Conservation (phyloP, 768 basidiomycete species). For the Boletus vermiculosoides region DNA sequence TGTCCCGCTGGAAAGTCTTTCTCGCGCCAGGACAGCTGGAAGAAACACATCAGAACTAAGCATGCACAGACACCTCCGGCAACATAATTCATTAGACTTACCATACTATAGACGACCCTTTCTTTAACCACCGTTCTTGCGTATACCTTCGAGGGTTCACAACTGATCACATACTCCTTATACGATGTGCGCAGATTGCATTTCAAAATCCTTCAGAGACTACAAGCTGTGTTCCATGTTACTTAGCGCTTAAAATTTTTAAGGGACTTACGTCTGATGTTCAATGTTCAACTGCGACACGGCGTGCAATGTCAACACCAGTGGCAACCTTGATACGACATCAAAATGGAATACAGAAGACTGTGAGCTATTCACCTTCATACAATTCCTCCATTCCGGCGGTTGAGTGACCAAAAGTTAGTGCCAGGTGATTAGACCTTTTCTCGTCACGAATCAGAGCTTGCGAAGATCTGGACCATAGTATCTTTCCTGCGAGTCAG, state of each 20-base stretch:
- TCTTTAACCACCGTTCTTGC: neutral
- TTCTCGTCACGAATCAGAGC: neutral
- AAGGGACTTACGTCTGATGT: neutral
- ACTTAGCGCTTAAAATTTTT: neutral
- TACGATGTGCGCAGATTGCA: too few species aligned
- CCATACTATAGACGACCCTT: neutral
- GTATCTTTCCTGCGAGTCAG: neutral
- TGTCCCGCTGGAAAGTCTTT: slow-evolving; percentile 16
- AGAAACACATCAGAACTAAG: slow-evolving; percentile 9
- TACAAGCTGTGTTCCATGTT: neutral
- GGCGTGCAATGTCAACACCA: neutral
- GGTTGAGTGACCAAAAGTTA: neutral
- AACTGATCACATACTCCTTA: neutral
- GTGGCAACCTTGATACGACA: neutral
- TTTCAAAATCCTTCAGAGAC: neutral
- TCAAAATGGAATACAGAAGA: neutral
- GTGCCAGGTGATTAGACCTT: neutral
- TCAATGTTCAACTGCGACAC: neutral
- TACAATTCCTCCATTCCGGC: neutral
- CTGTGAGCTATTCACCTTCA: neutral
- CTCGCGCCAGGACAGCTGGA: slow-evolving; percentile 24
- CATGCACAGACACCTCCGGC: neutral
- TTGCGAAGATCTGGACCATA: neutral
- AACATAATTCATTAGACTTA: neutral
- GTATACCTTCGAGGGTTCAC: neutral